Evolutionary conservation across 257 asterid genomes (phyloP), one percentile per base, ranked within the genome.

Genomic region (Ajuga chamaepitys): DNA sequence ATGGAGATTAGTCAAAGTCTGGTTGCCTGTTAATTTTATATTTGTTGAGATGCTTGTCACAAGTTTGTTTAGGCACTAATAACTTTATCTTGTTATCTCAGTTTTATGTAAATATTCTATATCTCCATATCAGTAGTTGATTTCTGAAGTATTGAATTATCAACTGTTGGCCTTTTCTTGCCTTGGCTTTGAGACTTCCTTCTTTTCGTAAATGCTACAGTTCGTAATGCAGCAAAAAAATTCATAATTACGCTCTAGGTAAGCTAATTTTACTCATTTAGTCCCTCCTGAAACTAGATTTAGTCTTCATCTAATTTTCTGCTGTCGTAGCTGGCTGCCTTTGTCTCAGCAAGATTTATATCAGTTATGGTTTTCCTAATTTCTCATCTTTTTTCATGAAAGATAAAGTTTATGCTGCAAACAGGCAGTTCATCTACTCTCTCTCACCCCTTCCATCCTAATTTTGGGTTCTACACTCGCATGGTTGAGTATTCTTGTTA

Each of bases 1-100:
- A n/a, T n/a, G n/a, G 98, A 86, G 80, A 82, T 75, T 91, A 78
- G 78, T 83, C 76, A 91, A 80, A 79, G 95, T 86, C 67, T 91
- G 96, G 98, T 77, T 91, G 77, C 98, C 98, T 64, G 96, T 88
- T 57, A 91, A 91, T 70, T 56, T 83, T 62, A 85, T 92, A 75
- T 92, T 92, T 74, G 98, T 92, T 5, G 97, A 96, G 81, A 89
- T 92, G 98, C 96, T 89, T 58, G 80, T 87, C 74, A 82, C 96
- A 74, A 91, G 98, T 76, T 88, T 91, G 98, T 88, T 88, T 81
- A 91, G 98, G 98, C 88, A 91, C 67, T 54, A 25, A n/a, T 48
- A 62, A 45, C 46, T 9, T 41, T 50, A 37, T 51, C 52, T 20
- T 56, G 18, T 32, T 14, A 30, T 64, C 30, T 48, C 67, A 20